phyloP scores from a whole-genome alignment of 192 early-diverging fungal genomes.

The Paraglomus brasilianum region DNA sequence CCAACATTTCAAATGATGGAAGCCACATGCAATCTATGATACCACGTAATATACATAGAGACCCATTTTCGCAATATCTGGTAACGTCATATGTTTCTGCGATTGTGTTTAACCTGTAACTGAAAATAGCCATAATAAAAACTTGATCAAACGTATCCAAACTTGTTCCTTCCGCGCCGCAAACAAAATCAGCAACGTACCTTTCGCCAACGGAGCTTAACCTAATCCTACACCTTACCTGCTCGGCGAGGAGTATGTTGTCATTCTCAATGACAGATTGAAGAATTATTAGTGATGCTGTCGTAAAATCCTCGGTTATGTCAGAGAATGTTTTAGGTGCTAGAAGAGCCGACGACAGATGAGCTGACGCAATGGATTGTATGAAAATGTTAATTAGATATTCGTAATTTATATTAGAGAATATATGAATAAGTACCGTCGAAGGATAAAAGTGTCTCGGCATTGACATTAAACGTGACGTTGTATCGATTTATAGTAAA shows the following conservation, averaged over 20 bases:
- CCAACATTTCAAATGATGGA: not conserved
- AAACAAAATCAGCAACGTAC: constrained; percentile 12
- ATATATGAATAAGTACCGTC: not conserved
- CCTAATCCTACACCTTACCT: constrained; percentile 31
- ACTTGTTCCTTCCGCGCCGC: not conserved
- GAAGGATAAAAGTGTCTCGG: not conserved
- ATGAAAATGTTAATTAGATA: not conserved
- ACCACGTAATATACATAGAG: not conserved
- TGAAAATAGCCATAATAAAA: not conserved
- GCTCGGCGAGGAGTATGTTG: constrained; percentile 29
- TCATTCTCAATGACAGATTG: constrained; percentile 33
- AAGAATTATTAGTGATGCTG: constrained; percentile 5
- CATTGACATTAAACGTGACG: not conserved
- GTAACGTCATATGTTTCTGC: not conserved
- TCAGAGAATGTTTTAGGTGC: not conserved
- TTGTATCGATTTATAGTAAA: constrained; percentile 16
- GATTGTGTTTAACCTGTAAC: not conserved
- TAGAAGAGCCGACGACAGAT: not conserved
- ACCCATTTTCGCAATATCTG: not conserved
- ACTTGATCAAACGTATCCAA: not conserved
- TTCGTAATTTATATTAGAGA: not conserved
- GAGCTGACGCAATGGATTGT: not conserved
- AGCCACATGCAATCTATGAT: constrained; percentile 4
- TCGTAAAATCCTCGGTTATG: not conserved
- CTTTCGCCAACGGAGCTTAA: constrained; percentile 25